Conservation (phyloP, 768 basidiomycete species). For the Mycena albidolilacea region DNA sequence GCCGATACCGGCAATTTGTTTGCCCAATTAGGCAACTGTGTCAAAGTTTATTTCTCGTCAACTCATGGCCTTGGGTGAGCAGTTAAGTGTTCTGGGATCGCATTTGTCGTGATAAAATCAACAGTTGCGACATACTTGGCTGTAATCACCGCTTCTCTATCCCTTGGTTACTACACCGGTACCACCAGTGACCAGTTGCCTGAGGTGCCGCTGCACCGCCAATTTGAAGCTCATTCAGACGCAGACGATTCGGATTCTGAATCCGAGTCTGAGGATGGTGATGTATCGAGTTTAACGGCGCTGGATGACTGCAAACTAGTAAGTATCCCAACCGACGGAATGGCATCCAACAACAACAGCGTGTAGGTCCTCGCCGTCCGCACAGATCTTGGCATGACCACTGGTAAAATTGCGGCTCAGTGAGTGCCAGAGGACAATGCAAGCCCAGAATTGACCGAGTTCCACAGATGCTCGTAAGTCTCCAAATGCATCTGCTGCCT, state of each 20-base stretch:
- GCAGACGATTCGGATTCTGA: constrained; percentile 46
- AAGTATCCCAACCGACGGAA: constrained; percentile 10
- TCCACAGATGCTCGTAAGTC: constrained; percentile 50
- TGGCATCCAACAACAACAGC: background rate
- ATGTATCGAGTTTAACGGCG: constrained; percentile 47
- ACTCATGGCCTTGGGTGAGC: constrained; percentile 12
- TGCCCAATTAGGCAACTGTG: background rate
- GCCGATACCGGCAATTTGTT: background rate
- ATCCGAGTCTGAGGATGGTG: constrained; percentile 41
- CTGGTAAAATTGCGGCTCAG: constrained; percentile 66
- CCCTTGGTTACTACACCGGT: constrained; percentile 58
- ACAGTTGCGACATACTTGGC: constrained; percentile 48
- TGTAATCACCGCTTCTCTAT: constrained; percentile 53
- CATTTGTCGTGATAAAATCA: background rate
- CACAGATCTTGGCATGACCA: constrained; percentile 49
- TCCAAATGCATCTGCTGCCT: background rate
- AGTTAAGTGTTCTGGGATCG: background rate
- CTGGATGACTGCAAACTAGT: constrained; percentile 75
- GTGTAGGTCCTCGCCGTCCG: constrained; percentile 71
- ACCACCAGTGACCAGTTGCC: constrained; percentile 23
- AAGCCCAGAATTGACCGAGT: constrained; percentile 25
- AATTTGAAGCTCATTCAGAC: background rate
- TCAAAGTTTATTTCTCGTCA: background rate
- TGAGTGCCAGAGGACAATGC: constrained; percentile 46
- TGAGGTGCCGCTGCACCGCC: background rate